Evolutionary conservation across 1,284 basidiomycete species (phyloP).

Genomic region (Trichosporon sp.): DNA sequence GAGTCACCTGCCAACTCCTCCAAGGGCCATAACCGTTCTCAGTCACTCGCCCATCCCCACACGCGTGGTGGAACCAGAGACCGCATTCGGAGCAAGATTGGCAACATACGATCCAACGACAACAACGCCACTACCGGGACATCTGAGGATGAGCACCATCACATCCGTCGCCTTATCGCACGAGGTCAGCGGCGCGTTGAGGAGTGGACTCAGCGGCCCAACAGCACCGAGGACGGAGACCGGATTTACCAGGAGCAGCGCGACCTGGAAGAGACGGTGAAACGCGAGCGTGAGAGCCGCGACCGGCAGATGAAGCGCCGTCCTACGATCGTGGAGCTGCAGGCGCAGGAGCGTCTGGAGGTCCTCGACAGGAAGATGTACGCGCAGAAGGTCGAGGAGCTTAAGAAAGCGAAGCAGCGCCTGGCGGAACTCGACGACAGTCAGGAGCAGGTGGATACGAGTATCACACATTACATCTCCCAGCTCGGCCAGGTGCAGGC

Average conservation of each 20-base stretch:
- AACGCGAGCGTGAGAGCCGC: slow-evolving; percentile 6
- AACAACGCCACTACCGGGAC: slow-evolving; percentile 4
- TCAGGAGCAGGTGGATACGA: slow-evolving; percentile 21
- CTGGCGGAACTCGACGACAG: slow-evolving; percentile 1
- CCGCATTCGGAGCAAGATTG: slow-evolving; percentile 4
- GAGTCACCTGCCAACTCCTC: not conserved
- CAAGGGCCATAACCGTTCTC: not conserved
- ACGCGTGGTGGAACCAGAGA: not conserved
- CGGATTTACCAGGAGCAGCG: not conserved
- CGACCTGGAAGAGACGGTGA: not conserved
- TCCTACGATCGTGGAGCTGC: slow-evolving; percentile 8
- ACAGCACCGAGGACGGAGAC: not conserved
- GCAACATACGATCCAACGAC: not conserved
- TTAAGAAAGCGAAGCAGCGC: not conserved
- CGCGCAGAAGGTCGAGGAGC: not conserved
- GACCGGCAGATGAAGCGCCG: not conserved
- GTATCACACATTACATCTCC: slow-evolving; percentile 28
- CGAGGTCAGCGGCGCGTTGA: not conserved
- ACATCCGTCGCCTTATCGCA: slow-evolving; percentile 9
- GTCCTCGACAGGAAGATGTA: slow-evolving; percentile 18
- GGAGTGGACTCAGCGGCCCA: not conserved
- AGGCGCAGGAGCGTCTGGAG: slow-evolving; percentile 4
- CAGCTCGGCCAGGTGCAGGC: slow-evolving; percentile 33
- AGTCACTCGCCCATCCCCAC: not conserved
- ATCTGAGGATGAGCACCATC: slow-evolving; percentile 15